Conservation (phyloP, 2,329 filamentous ascomycete genomes). For the Exophiala sp. region DNA sequence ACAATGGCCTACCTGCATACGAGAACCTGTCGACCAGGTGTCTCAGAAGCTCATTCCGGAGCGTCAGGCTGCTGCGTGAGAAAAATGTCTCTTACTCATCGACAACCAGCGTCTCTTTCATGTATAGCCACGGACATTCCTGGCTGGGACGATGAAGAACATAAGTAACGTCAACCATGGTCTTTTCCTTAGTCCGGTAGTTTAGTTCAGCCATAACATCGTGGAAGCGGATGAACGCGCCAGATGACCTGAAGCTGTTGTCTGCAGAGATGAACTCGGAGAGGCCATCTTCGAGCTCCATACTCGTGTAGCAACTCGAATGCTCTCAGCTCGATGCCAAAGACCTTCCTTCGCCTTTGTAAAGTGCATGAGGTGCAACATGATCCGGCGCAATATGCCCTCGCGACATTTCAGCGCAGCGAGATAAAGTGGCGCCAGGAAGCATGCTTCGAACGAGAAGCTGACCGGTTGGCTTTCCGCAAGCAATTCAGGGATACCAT, state of each 20-base stretch:
- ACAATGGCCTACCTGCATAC: no score
- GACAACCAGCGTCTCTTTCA: conserved; percentile 7
- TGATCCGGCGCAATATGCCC: background rate
- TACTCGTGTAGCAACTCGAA: conserved; percentile 9
- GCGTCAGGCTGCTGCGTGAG: no score
- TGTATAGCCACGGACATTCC: background rate
- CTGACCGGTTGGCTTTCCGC: background rate
- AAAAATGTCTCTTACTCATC: background rate
- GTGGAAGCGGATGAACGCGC: background rate
- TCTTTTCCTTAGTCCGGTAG: background rate
- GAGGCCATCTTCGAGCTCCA: conserved; percentile 22
- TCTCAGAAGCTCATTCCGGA: no score
- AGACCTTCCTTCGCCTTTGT: conserved; percentile 5
- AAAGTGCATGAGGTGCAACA: conserved; percentile 4
- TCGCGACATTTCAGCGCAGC: conserved; percentile 2
- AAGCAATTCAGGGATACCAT: background rate
- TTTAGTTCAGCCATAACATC: conserved; percentile 3
- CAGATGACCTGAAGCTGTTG: background rate
- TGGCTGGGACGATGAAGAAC: background rate
- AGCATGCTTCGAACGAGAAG: conserved; percentile 11
- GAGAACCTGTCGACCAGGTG: no score
- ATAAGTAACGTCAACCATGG: conserved; percentile 3
- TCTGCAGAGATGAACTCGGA: background rate
- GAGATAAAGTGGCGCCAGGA: conserved; percentile 1
- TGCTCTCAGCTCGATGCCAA: conserved; percentile 5